A percentile compares a stretch with the other conserved stretches of the same genome.
Conservation (phyloP, 331 rosid genomes). For the Telfairia occidentalis region DNA sequence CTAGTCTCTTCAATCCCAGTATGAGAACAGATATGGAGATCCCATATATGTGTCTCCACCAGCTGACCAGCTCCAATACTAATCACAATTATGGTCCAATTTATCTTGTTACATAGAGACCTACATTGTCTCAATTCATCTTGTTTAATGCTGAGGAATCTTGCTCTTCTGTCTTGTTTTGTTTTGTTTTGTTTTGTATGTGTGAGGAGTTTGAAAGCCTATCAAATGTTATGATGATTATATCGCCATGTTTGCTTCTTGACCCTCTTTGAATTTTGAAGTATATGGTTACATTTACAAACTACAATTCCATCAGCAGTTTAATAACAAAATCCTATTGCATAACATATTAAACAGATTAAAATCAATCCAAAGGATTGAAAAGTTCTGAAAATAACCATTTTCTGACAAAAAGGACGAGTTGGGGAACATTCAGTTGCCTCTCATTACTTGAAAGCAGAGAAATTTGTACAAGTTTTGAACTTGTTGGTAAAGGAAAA, state of each 20-base stretch:
- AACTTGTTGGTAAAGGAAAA: neutral
- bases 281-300: too few relatives aligned
- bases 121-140: neutral
- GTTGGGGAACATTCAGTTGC: neutral
- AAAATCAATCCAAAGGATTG: neutral
- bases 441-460: neutral
- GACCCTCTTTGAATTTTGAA: neutral
- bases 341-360: neutral
- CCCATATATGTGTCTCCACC: slow-evolving; percentile 40
- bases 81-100: slow-evolving; percentile 50
- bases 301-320: neutral
- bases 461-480: neutral
- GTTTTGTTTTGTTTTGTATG: slow-evolving; percentile 7
- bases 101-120: slow-evolving; percentile 45
- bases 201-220: neutral
- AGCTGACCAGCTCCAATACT: slow-evolving; percentile 23
- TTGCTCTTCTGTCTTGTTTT: neutral
- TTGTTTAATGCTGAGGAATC: too few relatives aligned
- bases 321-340: neutral
- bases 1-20: slow-evolving; percentile 35
- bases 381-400: neutral
- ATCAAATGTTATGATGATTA: neutral
- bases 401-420: neutral
- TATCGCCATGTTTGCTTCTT: neutral
- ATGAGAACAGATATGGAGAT: slow-evolving; percentile 35